Conservation (phyloP, 192 early-diverging fungal genomes). For the Linnemannia schmuckeri region DNA sequence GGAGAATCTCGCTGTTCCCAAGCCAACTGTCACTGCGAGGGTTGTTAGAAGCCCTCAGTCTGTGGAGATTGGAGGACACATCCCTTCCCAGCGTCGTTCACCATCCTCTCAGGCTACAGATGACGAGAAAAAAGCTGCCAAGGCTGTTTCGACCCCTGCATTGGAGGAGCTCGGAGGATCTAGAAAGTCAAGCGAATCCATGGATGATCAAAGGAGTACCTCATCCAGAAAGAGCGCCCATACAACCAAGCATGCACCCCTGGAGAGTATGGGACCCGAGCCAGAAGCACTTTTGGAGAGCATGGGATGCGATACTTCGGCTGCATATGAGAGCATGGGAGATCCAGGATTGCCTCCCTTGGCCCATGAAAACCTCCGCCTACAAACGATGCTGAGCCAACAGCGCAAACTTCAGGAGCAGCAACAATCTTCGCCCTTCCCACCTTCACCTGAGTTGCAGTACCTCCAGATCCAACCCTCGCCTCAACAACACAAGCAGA, state of each 20-base stretch:
- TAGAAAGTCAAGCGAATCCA: slow-evolving; percentile 7
- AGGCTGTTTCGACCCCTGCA: not conserved
- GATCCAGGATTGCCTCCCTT: slow-evolving; percentile 5
- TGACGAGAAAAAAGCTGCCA: not conserved
- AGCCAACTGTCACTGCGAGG: not conserved
- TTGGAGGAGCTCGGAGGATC: slow-evolving; percentile 22
- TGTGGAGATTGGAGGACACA: not conserved
- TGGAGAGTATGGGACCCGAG: slow-evolving; percentile 43
- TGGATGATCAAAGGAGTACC: slow-evolving; percentile 13
- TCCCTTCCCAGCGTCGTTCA: slow-evolving; percentile 23
- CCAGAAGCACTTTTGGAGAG: slow-evolving; percentile 19
- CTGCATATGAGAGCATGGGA: not conserved
- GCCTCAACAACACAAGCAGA: slow-evolving; percentile 15
- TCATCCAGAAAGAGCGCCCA: not conserved
- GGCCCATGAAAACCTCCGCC: slow-evolving; percentile 6
- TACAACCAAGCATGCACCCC: slow-evolving; percentile 5
- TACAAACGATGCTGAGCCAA: slow-evolving; percentile 7
- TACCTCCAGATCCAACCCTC: slow-evolving; percentile 39
- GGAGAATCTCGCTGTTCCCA: slow-evolving; percentile 11
- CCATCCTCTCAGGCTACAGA: slow-evolving; percentile 15
- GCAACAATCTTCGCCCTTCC: slow-evolving; percentile 16
- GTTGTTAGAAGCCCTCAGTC: slow-evolving; percentile 20
- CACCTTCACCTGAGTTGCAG: slow-evolving; percentile 41
- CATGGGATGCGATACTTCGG: slow-evolving; percentile 23
- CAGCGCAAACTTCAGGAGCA: slow-evolving; percentile 21